phyloP scores from a whole-genome alignment of 306 rosid species.

The Datisca glomerata region DNA sequence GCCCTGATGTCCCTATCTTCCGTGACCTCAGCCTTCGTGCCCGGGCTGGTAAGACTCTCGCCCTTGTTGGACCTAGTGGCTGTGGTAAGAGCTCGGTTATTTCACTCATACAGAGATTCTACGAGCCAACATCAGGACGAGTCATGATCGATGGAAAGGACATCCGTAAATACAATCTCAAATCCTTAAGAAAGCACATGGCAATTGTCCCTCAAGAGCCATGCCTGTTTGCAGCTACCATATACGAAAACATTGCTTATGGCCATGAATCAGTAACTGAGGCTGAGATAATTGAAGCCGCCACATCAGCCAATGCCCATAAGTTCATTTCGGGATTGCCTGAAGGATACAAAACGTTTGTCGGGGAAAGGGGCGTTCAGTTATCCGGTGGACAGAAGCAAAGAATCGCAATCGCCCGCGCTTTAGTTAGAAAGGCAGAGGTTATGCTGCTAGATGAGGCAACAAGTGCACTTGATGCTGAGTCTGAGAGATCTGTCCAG shows the following conservation, averaged over 20 bases:
- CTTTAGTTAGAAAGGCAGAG: slow-evolving; percentile 79
- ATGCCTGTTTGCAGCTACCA: slow-evolving; percentile 75
- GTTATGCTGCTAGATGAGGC: slow-evolving; percentile 94
- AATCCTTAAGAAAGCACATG: slow-evolving; percentile 80
- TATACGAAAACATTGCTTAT: slow-evolving; percentile 84
- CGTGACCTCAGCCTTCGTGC: slow-evolving; percentile 89
- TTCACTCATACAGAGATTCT: slow-evolving; percentile 71
- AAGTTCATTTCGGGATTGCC: slow-evolving; percentile 77
- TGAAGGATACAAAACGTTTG: slow-evolving; percentile 81
- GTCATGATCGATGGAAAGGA: slow-evolving; percentile 85
- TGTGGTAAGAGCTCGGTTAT: slow-evolving; percentile 97
- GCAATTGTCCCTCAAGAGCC: slow-evolving; percentile 97
- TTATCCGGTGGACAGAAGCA: slow-evolving; percentile 95
- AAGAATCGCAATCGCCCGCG: slow-evolving; percentile 84
- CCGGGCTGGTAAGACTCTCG: slow-evolving; percentile 90
- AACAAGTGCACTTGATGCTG: slow-evolving; percentile 95
- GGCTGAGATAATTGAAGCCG: slow-evolving; percentile 86
- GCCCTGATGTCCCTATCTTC: slow-evolving; percentile 81
- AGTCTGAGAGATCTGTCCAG: slow-evolving; percentile 90
- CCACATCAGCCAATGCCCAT: slow-evolving; percentile 86
- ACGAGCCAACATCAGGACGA: slow-evolving; percentile 88
- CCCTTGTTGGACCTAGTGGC: slow-evolving; percentile 98
- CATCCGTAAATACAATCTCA: slow-evolving; percentile 83
- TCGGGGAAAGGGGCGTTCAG: slow-evolving; percentile 92
- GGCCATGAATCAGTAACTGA: slow-evolving; percentile 86